phyloP scores from a whole-genome alignment of 352 stramenopile genomes.

The Globisporangium spiculum region DNA sequence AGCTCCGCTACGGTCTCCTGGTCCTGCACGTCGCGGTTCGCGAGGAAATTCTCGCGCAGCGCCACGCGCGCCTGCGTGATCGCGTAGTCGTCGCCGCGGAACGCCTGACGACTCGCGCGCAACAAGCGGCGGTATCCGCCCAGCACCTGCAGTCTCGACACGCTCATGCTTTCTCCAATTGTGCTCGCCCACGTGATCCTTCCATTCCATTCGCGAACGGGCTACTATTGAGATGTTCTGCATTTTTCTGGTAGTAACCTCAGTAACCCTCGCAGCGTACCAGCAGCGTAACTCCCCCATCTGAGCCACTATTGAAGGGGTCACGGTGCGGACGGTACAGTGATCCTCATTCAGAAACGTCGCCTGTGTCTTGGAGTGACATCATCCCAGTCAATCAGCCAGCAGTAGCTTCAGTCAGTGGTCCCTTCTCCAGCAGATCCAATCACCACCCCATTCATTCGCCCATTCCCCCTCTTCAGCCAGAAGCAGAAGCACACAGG shows the following conservation, averaged over 20 bases:
- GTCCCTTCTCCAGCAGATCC: slow-evolving; percentile 1
- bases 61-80: slow-evolving; percentile 50
- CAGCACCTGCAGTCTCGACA: slow-evolving; percentile 52
- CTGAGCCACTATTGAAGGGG: background rate
- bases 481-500: background rate
- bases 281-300: background rate
- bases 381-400: slow-evolving; percentile 9
- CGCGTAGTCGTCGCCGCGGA: slow-evolving; percentile 67
- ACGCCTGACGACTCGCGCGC: slow-evolving; percentile 67
- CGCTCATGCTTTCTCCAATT: slow-evolving; percentile 33
- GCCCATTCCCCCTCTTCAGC: background rate
- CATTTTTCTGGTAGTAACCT: background rate
- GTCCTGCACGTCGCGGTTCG: slow-evolving; percentile 61
- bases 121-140: slow-evolving; percentile 76
- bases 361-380: slow-evolving; percentile 7
- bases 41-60: slow-evolving; percentile 67
- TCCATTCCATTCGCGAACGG: slow-evolving; percentile 4
- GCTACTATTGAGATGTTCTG: slow-evolving; percentile 2
- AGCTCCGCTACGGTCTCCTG: slow-evolving; percentile 48
- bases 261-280: background rate
- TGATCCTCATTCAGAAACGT: slow-evolving; percentile 10
- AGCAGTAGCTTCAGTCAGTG: background rate
- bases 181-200: background rate
- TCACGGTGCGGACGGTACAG: background rate
- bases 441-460: slow-evolving; percentile 1